Evolutionary conservation across 495 filamentous ascomycete genomes (phyloP).

Genomic region (Halenospora varia): DNA sequence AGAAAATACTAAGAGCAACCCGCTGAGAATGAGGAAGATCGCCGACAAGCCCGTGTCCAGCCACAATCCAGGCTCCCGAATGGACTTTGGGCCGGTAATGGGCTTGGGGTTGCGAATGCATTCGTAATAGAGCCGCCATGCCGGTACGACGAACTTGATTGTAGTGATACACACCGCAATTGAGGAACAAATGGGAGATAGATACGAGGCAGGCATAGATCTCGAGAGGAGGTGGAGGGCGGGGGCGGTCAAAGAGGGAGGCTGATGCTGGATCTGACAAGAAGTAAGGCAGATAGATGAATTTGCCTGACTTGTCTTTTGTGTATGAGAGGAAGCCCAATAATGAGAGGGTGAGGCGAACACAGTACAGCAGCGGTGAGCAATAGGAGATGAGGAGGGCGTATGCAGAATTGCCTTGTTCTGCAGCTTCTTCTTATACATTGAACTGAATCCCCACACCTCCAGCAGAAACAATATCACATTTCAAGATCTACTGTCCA

Average conservation of each 20-base stretch:
- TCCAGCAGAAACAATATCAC: background rate
- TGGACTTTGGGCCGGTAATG: background rate
- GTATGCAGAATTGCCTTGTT: background rate
- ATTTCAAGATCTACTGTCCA: too few species aligned
- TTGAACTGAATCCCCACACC: background rate
- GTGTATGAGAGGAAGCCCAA: too few species aligned
- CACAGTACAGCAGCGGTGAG: background rate
- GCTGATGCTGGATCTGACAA: too few species aligned
- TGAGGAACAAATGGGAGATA: background rate
- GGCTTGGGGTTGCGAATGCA: background rate
- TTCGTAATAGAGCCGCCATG: background rate
- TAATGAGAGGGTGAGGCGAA: too few species aligned
- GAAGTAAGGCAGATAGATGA: too few species aligned
- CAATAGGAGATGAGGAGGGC: too few species aligned
- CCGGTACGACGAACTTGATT: background rate
- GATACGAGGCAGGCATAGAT: background rate
- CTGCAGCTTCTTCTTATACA: constrained; percentile 2
- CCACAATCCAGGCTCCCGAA: background rate
- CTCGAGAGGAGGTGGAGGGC: background rate
- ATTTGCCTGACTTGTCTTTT: too few species aligned
- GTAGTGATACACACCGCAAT: background rate
- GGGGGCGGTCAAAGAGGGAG: background rate
- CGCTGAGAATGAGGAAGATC: background rate
- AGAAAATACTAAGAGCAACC: constrained; percentile 2
- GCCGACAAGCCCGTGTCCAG: background rate